phyloP scores from a whole-genome alignment of 2,329 filamentous ascomycete genomes.

The Fusarium humuli region DNA sequence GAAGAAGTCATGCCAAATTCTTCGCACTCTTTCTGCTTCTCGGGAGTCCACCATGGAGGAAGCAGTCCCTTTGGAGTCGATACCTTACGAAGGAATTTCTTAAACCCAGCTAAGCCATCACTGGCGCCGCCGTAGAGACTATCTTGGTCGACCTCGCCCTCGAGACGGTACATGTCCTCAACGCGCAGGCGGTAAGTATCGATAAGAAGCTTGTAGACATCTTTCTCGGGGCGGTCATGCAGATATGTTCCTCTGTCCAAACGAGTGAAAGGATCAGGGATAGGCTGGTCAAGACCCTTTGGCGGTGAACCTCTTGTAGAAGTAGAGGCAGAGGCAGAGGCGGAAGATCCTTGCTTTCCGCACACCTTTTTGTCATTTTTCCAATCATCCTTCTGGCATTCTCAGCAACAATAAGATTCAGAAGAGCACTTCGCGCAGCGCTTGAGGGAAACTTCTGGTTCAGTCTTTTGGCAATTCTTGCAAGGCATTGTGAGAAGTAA shows the following conservation, averaged over 20 bases:
- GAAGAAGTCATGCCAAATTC: conserved; percentile 45
- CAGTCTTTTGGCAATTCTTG: conserved; percentile 48
- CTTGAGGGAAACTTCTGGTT: conserved; percentile 49
- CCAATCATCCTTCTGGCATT: conserved; percentile 65
- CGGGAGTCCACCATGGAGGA: conserved; percentile 58
- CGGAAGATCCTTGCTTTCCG: conserved; percentile 38
- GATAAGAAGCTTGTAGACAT: conserved; percentile 58
- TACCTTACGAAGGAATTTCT: conserved; percentile 49
- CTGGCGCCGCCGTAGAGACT: conserved; percentile 47
- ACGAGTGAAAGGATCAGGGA: conserved; percentile 54
- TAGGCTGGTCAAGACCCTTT: conserved; percentile 47
- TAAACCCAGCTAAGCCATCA: conserved; percentile 50
- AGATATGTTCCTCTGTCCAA: conserved; percentile 57
- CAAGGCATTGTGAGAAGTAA: conserved; percentile 17
- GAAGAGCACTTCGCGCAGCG: conserved; percentile 61
- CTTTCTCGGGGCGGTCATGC: conserved; percentile 56
- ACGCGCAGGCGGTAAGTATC: conserved; percentile 55
- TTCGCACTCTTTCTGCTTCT: conserved; percentile 55
- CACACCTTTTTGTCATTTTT: conserved; percentile 61
- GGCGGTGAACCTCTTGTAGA: conserved; percentile 33
- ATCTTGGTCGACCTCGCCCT: conserved; percentile 43
- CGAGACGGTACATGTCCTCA: background rate
- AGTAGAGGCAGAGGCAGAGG: background rate
- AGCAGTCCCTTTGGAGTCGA: conserved; percentile 49
- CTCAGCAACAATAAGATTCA: conserved; percentile 62